A percentile compares a stretch with the other conserved stretches of the same genome.
Evolutionary conservation across 106 monocot genomes (phyloP).

Genomic region (Allium sativum): DNA sequence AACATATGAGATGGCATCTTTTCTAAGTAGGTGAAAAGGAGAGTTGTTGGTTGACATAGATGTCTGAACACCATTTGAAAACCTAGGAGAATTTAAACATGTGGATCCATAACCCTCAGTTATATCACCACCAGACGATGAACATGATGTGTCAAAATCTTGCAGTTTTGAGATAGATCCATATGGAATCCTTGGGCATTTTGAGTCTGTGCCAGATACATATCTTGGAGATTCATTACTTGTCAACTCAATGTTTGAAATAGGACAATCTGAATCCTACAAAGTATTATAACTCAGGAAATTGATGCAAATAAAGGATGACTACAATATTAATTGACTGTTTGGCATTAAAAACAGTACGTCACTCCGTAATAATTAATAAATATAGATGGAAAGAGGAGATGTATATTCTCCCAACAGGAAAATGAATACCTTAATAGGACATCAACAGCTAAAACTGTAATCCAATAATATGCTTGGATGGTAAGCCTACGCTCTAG

Average conservation of each 20-base stretch:
- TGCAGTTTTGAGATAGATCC: constrained; percentile 4
- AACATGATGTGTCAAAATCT: constrained; percentile 7
- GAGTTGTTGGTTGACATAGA: constrained; percentile 29
- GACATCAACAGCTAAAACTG: no score
- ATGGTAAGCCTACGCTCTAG: no score
- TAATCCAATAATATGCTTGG: no score
- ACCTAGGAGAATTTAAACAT: constrained; percentile 16
- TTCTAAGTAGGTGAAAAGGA: constrained; percentile 75
- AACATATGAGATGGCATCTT: constrained; percentile 69
- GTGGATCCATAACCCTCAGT: constrained; percentile 13
- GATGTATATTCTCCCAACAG: no score
- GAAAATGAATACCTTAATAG: no score
- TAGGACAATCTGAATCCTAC: constrained; percentile 31
- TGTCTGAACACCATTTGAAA: constrained; percentile 19
- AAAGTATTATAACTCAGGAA: not conserved
- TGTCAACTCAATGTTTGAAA: constrained; percentile 13
- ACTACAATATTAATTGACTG: no score
- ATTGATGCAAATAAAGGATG: not conserved
- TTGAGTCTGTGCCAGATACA: constrained; percentile 11
- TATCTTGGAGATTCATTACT: constrained; percentile 13
- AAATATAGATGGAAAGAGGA: no score
- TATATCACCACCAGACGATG: constrained; percentile 10
- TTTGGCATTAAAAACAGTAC: not conserved
- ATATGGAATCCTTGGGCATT: constrained; percentile 13
- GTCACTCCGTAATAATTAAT: no score